A percentile compares a stretch with the other conserved stretches of the same genome.
Evolutionary conservation across 2,329 filamentous ascomycete species (phyloP).

Genomic region (Domatiomyces catenatus): DNA sequence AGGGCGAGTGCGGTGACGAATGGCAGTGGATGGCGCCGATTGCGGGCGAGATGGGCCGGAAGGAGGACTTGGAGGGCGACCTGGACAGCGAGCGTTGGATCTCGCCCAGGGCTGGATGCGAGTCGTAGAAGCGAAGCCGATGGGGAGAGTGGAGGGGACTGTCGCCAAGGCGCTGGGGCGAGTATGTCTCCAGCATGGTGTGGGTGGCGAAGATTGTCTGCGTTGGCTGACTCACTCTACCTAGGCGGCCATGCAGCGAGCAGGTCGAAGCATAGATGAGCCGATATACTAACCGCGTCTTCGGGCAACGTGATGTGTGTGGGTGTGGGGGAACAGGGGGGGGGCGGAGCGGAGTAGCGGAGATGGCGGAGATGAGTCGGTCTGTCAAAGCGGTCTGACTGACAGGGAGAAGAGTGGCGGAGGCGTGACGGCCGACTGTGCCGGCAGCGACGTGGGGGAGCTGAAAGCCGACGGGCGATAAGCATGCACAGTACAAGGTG

Average conservation of each 20-base stretch:
- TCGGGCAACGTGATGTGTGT: no score
- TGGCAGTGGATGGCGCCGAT: conserved; percentile 33
- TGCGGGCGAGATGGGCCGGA: conserved; percentile 39
- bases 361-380: not conserved
- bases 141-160: conserved; percentile 78
- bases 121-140: conserved; percentile 65
- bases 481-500: not conserved
- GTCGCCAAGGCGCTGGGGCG: conserved; percentile 39
- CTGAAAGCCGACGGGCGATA: not conserved
- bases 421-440: not conserved
- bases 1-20: conserved; percentile 44
- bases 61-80: conserved; percentile 65
- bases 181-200: conserved; percentile 34
- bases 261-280: not conserved
- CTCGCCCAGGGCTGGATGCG: conserved; percentile 65
- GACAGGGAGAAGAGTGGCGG: not conserved
- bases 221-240: conserved; percentile 2
- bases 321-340: not conserved
- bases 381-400: not conserved
- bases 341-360: no score
- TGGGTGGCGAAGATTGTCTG: not conserved
- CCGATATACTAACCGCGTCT: not conserved
- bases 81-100: conserved; percentile 76
- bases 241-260: not conserved
- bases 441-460: not conserved